These are phyloP conservation scores for Myxozyma neglecta DNA, from an alignment of 805 yeast species.

Conservation along the genomic window DNA sequence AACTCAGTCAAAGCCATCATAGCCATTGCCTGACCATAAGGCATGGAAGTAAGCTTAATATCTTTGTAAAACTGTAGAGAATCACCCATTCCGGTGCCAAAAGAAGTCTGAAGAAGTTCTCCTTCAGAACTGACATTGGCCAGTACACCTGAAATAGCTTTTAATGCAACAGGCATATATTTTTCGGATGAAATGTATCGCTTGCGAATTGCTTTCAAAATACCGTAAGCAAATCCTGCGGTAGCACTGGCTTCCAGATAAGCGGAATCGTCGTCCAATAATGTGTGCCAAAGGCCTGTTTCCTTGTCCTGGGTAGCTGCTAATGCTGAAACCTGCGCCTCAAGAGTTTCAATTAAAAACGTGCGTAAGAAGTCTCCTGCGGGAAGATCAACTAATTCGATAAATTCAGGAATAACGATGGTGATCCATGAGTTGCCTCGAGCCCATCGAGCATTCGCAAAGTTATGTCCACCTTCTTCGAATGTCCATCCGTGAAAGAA, in stretches of 20 bases:
- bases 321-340: constrained; percentile 39
- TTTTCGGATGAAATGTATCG: constrained; percentile 35
- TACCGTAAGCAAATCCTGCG: constrained; percentile 45
- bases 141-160: constrained; percentile 41
- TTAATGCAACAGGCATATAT: constrained; percentile 37
- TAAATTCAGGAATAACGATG: constrained; percentile 43
- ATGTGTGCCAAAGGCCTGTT: constrained; percentile 43
- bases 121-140: constrained; percentile 39
- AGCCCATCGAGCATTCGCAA: constrained; percentile 41
- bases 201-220: constrained; percentile 40
- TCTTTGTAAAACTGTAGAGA: constrained; percentile 41
- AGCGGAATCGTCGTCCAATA: constrained; percentile 39
- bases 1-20: constrained; percentile 43
- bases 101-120: constrained; percentile 42
- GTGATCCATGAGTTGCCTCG: constrained; percentile 45
- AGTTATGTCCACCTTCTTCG: constrained; percentile 14
- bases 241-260: constrained; percentile 38
- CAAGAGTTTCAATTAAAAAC: constrained; percentile 39
- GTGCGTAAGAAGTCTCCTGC: constrained; percentile 39
- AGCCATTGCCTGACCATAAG: constrained; percentile 46
- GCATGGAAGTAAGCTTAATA: constrained; percentile 43
- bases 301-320: constrained; percentile 37
- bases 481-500: constrained; percentile 42
- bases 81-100: constrained; percentile 44
- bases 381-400: constrained; percentile 39